Percentiles rank a stretch among this genome's conserved stretches.
Evolutionary conservation across 2,329 filamentous ascomycete species (phyloP).

Genomic region (Fusarium azukiicola): DNA sequence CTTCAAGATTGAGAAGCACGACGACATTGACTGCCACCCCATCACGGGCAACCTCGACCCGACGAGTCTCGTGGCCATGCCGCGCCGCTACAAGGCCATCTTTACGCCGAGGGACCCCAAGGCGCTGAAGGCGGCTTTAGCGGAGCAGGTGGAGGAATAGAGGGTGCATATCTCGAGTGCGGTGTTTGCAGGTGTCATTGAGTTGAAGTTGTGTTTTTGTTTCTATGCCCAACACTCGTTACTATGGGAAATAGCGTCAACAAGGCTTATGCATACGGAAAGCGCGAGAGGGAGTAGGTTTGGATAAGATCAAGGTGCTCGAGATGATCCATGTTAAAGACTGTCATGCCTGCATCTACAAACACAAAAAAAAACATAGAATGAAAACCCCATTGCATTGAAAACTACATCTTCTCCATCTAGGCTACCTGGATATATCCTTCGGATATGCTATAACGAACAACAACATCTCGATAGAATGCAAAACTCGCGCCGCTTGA

Average conservation of each 20-base stretch:
- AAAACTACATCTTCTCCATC: no score
- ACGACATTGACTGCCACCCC: constrained; percentile 78
- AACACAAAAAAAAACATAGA: constrained; percentile 1
- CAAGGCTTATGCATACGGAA: background rate
- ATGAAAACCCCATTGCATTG: no score
- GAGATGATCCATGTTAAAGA: background rate
- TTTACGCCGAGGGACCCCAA: constrained; percentile 73
- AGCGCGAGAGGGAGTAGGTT: background rate
- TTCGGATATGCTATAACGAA: no score
- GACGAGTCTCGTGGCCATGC: constrained; percentile 81
- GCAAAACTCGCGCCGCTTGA: background rate
- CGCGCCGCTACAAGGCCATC: constrained; percentile 75
- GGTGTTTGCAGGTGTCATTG: background rate
- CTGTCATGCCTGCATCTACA: constrained; percentile 8
- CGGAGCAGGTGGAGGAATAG: background rate
- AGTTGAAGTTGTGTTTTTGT: background rate
- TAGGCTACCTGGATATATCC: no score
- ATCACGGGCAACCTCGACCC: constrained; percentile 80
- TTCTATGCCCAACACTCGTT: background rate
- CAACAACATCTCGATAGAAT: background rate
- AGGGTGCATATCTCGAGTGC: background rate
- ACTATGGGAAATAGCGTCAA: background rate
- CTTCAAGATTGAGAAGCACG: constrained; percentile 77
- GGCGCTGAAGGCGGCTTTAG: constrained; percentile 43
- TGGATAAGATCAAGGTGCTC: background rate